Evolutionary conservation across 192 early-diverging fungal genomes (phyloP), one percentile per base, ranked within the genome.

Genomic region (Gryganskiella cystojenkinii): DNA sequence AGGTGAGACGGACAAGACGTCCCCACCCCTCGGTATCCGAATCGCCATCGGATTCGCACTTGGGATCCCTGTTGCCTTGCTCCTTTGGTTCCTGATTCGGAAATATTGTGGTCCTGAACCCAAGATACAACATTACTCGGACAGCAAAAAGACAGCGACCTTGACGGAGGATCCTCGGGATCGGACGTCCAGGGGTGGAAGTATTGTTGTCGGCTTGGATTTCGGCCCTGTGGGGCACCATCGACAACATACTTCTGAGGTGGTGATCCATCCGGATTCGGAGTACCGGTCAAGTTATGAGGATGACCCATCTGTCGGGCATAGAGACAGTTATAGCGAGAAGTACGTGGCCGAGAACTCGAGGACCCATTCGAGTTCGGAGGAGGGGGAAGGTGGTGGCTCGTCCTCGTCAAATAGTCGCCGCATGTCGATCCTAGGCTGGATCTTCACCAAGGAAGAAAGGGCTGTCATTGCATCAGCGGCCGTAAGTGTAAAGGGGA

Each of bases 221-320:
- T 42, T 35, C 17, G 35, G 31, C 22, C 34, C 3, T 1, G 49
- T 33, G 17, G 19, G 8, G 3, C 20, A 42, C 14, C 62, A 31
- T 24, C 62, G 58, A 17, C 43, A 43, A 42, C 57, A 19, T 34
- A 37, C 61, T 3, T 25, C 50, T 13, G 62, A 64, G 9, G 31
- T 30, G 2, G 13, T 54, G 11, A 28, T 44, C 9, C 14, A 37
- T 27, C 31, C 46, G 7, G 62, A 64, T 4, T 46, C 50, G 22
- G 49, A 43, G 34, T 54, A 53, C 25, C 50, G 62, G 8, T 53
- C 62, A 5, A 40, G 49, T n/a, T 53, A 64, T 53, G 62, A 64
- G 24, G 62, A 64, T 19, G 50, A 64, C 42, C 62, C 62, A 27
- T 64, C 62, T 4, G 62, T 64, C 19, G 62, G 62, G 33, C 62